phyloP scores from a whole-genome alignment of 2,329 filamentous ascomycete genomes.

The Ophiostoma ips region DNA sequence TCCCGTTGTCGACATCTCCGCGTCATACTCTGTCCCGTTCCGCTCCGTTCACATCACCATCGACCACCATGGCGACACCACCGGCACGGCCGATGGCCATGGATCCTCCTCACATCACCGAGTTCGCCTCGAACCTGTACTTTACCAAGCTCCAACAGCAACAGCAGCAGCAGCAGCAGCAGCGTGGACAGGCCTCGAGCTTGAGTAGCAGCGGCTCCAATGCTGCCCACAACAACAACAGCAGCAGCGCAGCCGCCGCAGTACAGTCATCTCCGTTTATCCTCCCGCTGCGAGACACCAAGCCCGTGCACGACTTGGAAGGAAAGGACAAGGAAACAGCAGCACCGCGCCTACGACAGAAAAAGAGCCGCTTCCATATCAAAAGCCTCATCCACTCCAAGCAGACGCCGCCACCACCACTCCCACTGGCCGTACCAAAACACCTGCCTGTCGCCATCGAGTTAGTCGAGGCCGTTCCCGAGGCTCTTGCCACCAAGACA shows the following conservation, averaged over 20 bases:
- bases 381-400: conserved; percentile 11
- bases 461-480: not conserved
- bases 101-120: conserved; percentile 49
- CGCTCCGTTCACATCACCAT: not conserved
- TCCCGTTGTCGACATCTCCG: too few species aligned
- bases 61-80: conserved; percentile 11
- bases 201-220: not conserved
- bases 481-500: not conserved
- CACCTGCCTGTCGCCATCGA: not conserved
- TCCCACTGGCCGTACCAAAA: not conserved
- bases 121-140: conserved; percentile 53
- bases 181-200: conserved; percentile 11
- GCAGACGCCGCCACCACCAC: not conserved
- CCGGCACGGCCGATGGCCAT: conserved; percentile 26
- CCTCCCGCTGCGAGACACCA: conserved; percentile 33
- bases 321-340: not conserved
- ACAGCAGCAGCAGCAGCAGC: conserved; percentile 28
- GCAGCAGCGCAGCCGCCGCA: conserved; percentile 17
- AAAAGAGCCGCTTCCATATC: conserved; percentile 21
- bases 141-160: conserved; percentile 47
- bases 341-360: conserved; percentile 24
- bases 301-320: conserved; percentile 17
- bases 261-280: conserved; percentile 30
- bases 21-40: too few species aligned
- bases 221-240: conserved; percentile 14